phyloP scores from a whole-genome alignment of 148 eudicot species.

The Fagopyrum homotropicum region DNA sequence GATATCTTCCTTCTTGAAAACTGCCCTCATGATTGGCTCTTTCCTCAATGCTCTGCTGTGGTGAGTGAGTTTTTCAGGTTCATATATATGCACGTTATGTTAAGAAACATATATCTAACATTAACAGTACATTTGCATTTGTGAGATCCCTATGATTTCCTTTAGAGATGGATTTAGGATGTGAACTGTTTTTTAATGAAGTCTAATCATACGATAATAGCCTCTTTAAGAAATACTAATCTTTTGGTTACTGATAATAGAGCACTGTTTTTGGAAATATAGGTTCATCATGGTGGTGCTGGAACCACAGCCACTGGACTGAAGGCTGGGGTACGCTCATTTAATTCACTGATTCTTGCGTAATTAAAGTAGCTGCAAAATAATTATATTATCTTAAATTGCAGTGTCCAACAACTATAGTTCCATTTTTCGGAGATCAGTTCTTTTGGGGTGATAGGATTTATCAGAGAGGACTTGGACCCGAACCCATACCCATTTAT shows the following conservation, averaged over 20 bases:
- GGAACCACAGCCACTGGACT: slow-evolving; percentile 96
- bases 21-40: slow-evolving; percentile 94
- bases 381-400: slow-evolving; percentile 4
- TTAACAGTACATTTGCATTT: not conserved
- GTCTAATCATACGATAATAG: not conserved
- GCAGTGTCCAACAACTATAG: slow-evolving; percentile 94
- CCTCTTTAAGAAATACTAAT: not conserved
- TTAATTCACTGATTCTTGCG: not conserved
- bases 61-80: slow-evolving; percentile 24
- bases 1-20: slow-evolving; percentile 53
- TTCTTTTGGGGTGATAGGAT: slow-evolving; percentile 92
- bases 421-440: slow-evolving; percentile 96
- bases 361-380: not conserved
- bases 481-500: slow-evolving; percentile 73
- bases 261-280: slow-evolving; percentile 6
- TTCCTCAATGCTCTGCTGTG: slow-evolving; percentile 80
- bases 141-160: not conserved
- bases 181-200: not conserved
- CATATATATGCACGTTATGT: not conserved
- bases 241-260: not conserved
- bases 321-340: slow-evolving; percentile 70
- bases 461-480: slow-evolving; percentile 77
- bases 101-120: not conserved
- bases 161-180: not conserved
- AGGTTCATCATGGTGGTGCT: slow-evolving; percentile 97